Base-by-base conservation (phyloP, 2,329 filamentous ascomycete species). In the Aspergillus brunneoviolaceus region DNA sequence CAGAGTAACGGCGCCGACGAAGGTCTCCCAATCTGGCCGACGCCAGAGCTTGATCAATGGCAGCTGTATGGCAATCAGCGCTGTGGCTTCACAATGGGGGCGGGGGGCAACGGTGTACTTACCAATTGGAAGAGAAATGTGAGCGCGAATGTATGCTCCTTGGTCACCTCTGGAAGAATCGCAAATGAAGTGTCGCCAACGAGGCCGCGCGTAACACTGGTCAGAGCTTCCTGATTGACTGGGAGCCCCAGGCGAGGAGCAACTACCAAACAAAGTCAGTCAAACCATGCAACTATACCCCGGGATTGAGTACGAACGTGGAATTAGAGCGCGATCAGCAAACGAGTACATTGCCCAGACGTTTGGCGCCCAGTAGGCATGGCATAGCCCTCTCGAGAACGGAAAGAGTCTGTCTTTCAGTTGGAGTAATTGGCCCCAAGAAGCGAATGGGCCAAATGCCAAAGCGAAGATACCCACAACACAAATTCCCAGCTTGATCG, bases 351-450 rank as follows among this genome's bases (percentile, higher is more conserved):
- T 85, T 0, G 95, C 94, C 95, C 95, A 99, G 1, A 96, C 81
- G 67, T 99, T 99, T 0, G 95, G 93, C 12, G 95, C 95, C 95
- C 95, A 99, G 75, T 99, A 99, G 0, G 95, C 95, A 79, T 99
- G 95, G 73, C 94, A 98, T 4, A 99, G 81, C 0, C 95, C 95
- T 61, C 95, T 84, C 1, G 92, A 92, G 75, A 99, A 99, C 0
- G 95, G 95, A 69, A 99, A 99, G 9, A 99, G 80, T 39, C 95
- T 85, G 71, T 87, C 89, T 61, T 95, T 77, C 23, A 99, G 81
- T 78, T 98, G 95, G 12, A 89, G 85, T 16, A 96, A 85, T 76
- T 98, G 95, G 9, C 85, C 87, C 85, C 89, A 89, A 60, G 87
- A 82, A 4, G 84, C 87, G 76, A 98, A 99, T 0, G 95, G 95